These are phyloP conservation scores for Myxozyma kluyveri DNA, from an alignment of 805 yeast genomes.

Conservation along the genomic window DNA sequence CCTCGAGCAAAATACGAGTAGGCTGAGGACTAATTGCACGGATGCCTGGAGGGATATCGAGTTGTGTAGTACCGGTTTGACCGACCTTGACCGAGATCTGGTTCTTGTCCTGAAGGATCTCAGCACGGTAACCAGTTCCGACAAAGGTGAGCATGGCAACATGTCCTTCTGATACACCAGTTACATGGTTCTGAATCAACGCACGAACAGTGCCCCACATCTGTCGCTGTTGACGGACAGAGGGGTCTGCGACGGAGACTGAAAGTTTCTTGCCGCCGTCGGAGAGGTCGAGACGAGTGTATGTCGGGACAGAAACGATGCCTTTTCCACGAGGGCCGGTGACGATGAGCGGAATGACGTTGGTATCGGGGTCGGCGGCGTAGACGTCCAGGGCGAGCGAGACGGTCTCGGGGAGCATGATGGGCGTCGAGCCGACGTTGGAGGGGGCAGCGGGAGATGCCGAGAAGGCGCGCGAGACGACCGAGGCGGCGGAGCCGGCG, in stretches of 20 bases:
- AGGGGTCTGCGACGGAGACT: constrained; percentile 58
- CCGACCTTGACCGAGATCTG: constrained; percentile 82
- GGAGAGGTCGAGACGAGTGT: constrained; percentile 51
- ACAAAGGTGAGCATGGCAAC: constrained; percentile 80
- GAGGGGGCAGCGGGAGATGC: constrained; percentile 40
- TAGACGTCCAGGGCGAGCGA: constrained; percentile 40
- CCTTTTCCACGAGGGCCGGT: constrained; percentile 78
- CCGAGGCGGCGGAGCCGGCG: not conserved
- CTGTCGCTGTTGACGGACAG: constrained; percentile 66
- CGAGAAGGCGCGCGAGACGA: constrained; percentile 11
- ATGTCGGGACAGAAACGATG: constrained; percentile 57
- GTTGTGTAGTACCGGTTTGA: constrained; percentile 73
- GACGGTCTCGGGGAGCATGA: constrained; percentile 64
- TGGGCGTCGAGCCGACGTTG: constrained; percentile 79
- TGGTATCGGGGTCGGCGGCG: constrained; percentile 35
- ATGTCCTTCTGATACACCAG: constrained; percentile 94
- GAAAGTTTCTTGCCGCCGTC: constrained; percentile 42
- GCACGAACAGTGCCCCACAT: constrained; percentile 96
- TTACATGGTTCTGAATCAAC: constrained; percentile 67
- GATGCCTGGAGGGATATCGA: constrained; percentile 73
- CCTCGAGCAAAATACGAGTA: constrained; percentile 80
- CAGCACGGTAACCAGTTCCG: constrained; percentile 96
- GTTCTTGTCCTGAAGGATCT: constrained; percentile 50
- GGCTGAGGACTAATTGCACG: constrained; percentile 78
- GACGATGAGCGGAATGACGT: constrained; percentile 52